Base-by-base conservation (phyloP, 257 asterid genomes). In the Gentiana straminea region DNA sequence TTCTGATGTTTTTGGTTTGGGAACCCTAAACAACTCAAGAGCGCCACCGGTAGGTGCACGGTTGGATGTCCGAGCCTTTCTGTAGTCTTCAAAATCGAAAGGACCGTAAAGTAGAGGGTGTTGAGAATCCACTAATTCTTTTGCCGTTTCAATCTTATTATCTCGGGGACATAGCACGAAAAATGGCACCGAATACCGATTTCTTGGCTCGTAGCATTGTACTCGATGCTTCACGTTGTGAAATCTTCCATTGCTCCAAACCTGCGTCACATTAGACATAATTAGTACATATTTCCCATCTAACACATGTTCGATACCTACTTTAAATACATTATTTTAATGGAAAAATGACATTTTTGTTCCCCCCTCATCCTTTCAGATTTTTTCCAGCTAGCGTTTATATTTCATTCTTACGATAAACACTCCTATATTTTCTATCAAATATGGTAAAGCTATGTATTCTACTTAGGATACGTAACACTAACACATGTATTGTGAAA, bases 181-280 rank as follows among this genome's bases (percentile, higher is more conserved):
- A 37, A 81, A 49, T 33, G 88, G 79, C 6, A 78, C 57, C 0
- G 88, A 80, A 15, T 67, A 8, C 34, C 86, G 76, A 8, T 47
- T 49, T 1, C 62, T 79, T 8, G 78, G 70, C 66, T 73, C 73
- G 51, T 74, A 71, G 68, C 93, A 78, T 75, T 72, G 72, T 58
- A 83, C 89, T 9, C 76, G 62, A 38, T 83, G 89, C 56, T 74
- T 78, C 75, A 80, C 82, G 38, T 80, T 83, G 77, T 75, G 70
- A 65, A 80, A 80, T 66, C 76, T 78, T 60, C 86, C 89, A 49
- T 76, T 83, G 68, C 82, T 80, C 89, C 93, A 78, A 24, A 79
- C 78, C 85, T 83, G 48, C 34, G 57, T 49, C 50, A 49, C 10
- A 54, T 53, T 15, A 8, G 4, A 51, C 12, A 3, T 52, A 53